Evolutionary conservation across 176 grass and related monocot genomes (phyloP).

Genomic region (Typha latifolia): DNA sequence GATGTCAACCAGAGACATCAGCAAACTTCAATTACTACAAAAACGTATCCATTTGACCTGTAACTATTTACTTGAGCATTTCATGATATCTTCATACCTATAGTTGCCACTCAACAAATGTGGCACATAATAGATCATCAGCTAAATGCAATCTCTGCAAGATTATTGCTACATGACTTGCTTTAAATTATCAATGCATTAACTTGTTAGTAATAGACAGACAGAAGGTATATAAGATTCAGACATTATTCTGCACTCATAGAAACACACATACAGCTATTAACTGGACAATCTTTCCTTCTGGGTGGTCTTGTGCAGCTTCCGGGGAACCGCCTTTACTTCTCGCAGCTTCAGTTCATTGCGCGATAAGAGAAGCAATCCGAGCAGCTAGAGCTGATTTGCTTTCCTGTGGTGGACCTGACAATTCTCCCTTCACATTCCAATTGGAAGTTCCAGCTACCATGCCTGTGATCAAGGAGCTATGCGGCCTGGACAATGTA

Average conservation of each 20-base stretch:
- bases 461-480: slow-evolving; percentile 23
- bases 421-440: not conserved
- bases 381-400: slow-evolving; percentile 6
- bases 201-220: slow-evolving; percentile 5
- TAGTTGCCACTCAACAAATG: too few relatives aligned
- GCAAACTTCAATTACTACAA: too few relatives aligned
- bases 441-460: slow-evolving; percentile 15
- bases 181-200: too few relatives aligned
- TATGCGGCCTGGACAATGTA: slow-evolving; percentile 21
- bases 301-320: slow-evolving; percentile 3
- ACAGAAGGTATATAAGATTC: slow-evolving; percentile 28
- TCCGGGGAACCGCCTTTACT: slow-evolving; percentile 24
- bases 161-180: too few relatives aligned
- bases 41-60: too few relatives aligned
- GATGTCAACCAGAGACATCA: not conserved
- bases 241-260: not conserved
- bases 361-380: slow-evolving; percentile 16
- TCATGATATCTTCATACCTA: too few relatives aligned
- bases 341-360: slow-evolving; percentile 25
- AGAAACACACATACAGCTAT: not conserved
- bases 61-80: too few relatives aligned
- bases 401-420: not conserved
- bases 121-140: too few relatives aligned
- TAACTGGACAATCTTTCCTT: not conserved
- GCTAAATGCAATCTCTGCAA: too few relatives aligned